Base-by-base conservation (phyloP, 768 basidiomycete genomes). In the Xerocomellus amylosporus region DNA sequence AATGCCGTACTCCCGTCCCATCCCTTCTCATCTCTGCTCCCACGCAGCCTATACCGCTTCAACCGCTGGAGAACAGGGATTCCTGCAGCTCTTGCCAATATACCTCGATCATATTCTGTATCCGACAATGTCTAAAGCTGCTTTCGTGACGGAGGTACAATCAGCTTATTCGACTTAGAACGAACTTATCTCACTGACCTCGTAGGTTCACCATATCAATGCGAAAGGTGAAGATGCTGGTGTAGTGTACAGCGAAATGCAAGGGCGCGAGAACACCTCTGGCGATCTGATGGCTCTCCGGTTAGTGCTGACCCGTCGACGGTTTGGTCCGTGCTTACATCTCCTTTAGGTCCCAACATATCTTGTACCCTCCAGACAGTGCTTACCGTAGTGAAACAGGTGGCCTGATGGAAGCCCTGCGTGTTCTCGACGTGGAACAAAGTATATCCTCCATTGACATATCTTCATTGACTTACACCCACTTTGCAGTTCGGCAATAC, bases 181-280 rank as follows among this genome's bases (percentile, higher is more conserved):
- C 44, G 36, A 44, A 14, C 57, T 22, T 53, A 41, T 38, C 22
- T 63, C 40, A 34, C n/a, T 17, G 26, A n/a, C n/a, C 34, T 56
- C 39, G 10, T 60, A 91, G 89, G 87, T 99, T n/a, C 92, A 98
- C 70, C 93, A 98, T 71, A 85, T 98, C 59, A 90, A 98, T 69
- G 81, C 81, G 2, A 85, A 90, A 65, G 96, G 93, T 8, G 84
- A 95, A 62, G 84, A 98, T 65, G 89, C 91, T 15, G 97, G 97
- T 36, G 97, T 99, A 1, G 96, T 98, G 10, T 98, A 97, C 71
- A 90, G 88, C 65, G 90, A 94, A 74, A 97, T 97, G 94, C 92
- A 95, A 73, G 94, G 93, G 2, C 81, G 96, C 44, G 88, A 98
- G 75, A 98, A 98, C 65, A 93, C 90, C 0, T 84, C 91, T 2